Percentiles rank a stretch among this genome's conserved stretches.
Evolutionary conservation across 148 eudicot species (phyloP).

Genomic region (Beta vulgaris): DNA sequence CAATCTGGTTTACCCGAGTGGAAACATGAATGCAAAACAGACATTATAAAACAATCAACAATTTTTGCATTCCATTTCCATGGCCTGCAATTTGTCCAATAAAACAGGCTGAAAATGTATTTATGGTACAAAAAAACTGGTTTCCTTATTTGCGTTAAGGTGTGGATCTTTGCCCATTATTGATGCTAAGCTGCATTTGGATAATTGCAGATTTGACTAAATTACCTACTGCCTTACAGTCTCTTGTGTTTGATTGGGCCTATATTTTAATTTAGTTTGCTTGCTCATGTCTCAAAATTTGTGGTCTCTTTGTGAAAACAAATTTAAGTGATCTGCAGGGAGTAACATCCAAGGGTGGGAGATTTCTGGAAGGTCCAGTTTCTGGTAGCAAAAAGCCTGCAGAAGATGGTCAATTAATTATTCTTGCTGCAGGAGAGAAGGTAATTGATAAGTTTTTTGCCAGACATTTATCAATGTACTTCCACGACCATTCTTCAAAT

Average conservation of each 20-base stretch:
- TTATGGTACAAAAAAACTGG: not conserved
- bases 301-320: not conserved
- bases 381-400: conserved; percentile 99
- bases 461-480: not conserved
- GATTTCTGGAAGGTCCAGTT: conserved; percentile 92
- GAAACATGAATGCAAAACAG: too few relatives aligned
- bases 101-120: too few relatives aligned
- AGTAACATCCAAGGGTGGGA: conserved; percentile 76
- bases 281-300: not conserved
- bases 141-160: not conserved
- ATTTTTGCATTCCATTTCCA: too few relatives aligned
- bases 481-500: not conserved
- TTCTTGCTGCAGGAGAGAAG: conserved; percentile 96
- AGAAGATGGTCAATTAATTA: conserved; percentile 94
- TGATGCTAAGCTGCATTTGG: not conserved
- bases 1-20: too few relatives aligned
- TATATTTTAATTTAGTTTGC: not conserved
- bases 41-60: too few relatives aligned
- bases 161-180: not conserved
- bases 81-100: too few relatives aligned
- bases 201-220: not conserved
- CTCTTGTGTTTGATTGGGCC: not conserved
- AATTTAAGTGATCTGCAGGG: conserved; percentile 46
- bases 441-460: conserved; percentile 30
- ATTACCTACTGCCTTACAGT: not conserved